Percentiles rank a stretch among this genome's conserved stretches.
phyloP scores from a whole-genome alignment of 2,329 filamentous ascomycete genomes.

The Chaetothyriales sp. region DNA sequence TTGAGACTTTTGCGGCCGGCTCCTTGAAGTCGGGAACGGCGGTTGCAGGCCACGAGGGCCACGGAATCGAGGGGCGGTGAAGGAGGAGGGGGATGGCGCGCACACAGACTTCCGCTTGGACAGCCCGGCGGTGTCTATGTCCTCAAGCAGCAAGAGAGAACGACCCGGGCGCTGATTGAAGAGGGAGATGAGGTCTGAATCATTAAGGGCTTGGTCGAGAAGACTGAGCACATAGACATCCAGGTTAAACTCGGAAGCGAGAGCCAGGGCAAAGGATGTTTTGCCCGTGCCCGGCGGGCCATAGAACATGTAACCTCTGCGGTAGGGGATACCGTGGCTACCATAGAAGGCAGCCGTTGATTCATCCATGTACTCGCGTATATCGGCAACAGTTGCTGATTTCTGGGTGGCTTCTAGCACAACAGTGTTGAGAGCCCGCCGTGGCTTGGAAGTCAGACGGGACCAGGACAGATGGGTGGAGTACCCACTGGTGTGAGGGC shows the following conservation, averaged over 20 bases:
- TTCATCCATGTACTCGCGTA: slow-evolving; percentile 16
- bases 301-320: slow-evolving; percentile 63
- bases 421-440: slow-evolving; percentile 14
- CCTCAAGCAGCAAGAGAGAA: slow-evolving; percentile 54
- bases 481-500: slow-evolving; percentile 13
- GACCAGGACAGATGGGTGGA: slow-evolving; percentile 14
- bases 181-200: slow-evolving; percentile 45
- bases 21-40: neutral
- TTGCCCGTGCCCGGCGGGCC: slow-evolving; percentile 65
- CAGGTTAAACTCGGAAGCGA: slow-evolving; percentile 51
- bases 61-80: neutral
- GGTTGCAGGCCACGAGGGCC: neutral
- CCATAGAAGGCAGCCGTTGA: slow-evolving; percentile 18
- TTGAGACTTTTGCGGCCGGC: neutral
- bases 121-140: slow-evolving; percentile 52
- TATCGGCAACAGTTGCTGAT: slow-evolving; percentile 10
- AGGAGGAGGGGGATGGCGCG: neutral
- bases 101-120: slow-evolving; percentile 11
- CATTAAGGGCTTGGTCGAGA: slow-evolving; percentile 45
- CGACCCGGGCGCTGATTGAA: slow-evolving; percentile 48
- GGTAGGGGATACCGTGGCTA: slow-evolving; percentile 48
- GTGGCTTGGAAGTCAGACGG: slow-evolving; percentile 13
- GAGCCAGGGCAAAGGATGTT: slow-evolving; percentile 51
- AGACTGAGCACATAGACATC: slow-evolving; percentile 52
- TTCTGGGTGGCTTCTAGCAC: slow-evolving; percentile 14